Conservation (phyloP, 805 yeast species). For the Millerozyma miso region DNA sequence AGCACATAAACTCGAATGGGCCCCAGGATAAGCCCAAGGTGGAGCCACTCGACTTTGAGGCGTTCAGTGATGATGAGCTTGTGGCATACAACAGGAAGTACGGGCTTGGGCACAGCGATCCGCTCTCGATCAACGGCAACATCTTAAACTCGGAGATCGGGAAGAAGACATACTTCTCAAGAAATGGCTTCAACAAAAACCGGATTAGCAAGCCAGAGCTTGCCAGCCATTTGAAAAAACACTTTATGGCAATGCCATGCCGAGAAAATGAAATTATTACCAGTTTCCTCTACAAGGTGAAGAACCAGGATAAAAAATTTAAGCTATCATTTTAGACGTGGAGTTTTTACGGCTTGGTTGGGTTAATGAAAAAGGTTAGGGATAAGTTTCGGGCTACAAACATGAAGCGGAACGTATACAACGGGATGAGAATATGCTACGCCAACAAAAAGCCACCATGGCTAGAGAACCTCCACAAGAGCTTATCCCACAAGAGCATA, state of each 20-base stretch:
- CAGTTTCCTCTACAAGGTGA: constrained; percentile 81
- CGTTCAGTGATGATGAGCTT: constrained; percentile 58
- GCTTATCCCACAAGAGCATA: too few relatives aligned
- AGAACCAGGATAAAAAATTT: constrained; percentile 54
- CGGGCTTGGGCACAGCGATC: constrained; percentile 51
- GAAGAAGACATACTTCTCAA: constrained; percentile 47
- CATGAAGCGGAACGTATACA: too few relatives aligned
- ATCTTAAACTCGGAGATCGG: constrained; percentile 72
- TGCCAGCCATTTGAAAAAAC: constrained; percentile 59
- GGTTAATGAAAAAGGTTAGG: too few relatives aligned
- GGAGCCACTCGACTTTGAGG: constrained; percentile 67
- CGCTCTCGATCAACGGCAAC: constrained; percentile 66
- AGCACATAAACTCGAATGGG: constrained; percentile 71
- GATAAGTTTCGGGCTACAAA: too few relatives aligned
- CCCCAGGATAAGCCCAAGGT: constrained; percentile 51
- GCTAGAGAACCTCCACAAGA: too few relatives aligned
- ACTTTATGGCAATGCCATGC: constrained; percentile 54
- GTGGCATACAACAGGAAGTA: constrained; percentile 65
- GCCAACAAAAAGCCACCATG: too few relatives aligned
- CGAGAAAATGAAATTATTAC: constrained; percentile 86
- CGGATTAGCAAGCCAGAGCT: constrained; percentile 58
- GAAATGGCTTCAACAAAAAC: constrained; percentile 20
- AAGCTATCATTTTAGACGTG: constrained; percentile 36
- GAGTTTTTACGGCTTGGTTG: too few relatives aligned
- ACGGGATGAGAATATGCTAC: too few relatives aligned